Percentiles rank a stretch among this genome's conserved stretches.
These are phyloP conservation scores for Aspergillus glaucus DNA, from an alignment of 2,329 filamentous ascomycete genomes.

Conservation along the genomic window DNA sequence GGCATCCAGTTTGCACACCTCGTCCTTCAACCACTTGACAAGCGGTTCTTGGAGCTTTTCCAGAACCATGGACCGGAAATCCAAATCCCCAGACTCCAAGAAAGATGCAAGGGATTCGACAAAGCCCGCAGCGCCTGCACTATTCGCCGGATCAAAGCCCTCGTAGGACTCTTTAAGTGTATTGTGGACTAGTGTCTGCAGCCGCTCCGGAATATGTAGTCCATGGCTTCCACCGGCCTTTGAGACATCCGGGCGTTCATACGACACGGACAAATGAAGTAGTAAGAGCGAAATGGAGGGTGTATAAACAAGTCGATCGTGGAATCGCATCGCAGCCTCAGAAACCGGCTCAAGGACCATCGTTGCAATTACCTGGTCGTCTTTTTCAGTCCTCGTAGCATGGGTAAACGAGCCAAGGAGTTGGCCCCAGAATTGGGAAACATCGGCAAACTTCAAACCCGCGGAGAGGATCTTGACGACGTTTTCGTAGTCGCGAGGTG, in stretches of 20 bases:
- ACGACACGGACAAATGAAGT: slow-evolving; percentile 31
- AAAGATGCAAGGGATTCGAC: slow-evolving; percentile 51
- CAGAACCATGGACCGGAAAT: slow-evolving; percentile 52
- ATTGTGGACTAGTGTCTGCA: slow-evolving; percentile 56
- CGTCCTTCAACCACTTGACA: slow-evolving; percentile 30
- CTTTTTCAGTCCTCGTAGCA: slow-evolving; percentile 56
- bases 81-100: slow-evolving; percentile 43
- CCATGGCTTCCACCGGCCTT: neutral
- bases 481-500: slow-evolving; percentile 61
- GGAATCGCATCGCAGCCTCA: slow-evolving; percentile 41
- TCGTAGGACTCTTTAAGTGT: slow-evolving; percentile 53
- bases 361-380: slow-evolving; percentile 60
- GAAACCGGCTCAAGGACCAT: slow-evolving; percentile 67
- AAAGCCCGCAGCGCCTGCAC: slow-evolving; percentile 40
- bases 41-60: slow-evolving; percentile 50
- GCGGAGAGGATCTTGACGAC: slow-evolving; percentile 61
- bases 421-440: slow-evolving; percentile 35
- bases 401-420: slow-evolving; percentile 54
- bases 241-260: slow-evolving; percentile 10
- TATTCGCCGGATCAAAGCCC: slow-evolving; percentile 34
- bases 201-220: slow-evolving; percentile 38
- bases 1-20: slow-evolving; percentile 19
- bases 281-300: slow-evolving; percentile 25
- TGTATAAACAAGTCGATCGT: slow-evolving; percentile 27
- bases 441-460: slow-evolving; percentile 39